phyloP scores from a whole-genome alignment of 805 yeast genomes.

The Brettanomyces nanus region DNA sequence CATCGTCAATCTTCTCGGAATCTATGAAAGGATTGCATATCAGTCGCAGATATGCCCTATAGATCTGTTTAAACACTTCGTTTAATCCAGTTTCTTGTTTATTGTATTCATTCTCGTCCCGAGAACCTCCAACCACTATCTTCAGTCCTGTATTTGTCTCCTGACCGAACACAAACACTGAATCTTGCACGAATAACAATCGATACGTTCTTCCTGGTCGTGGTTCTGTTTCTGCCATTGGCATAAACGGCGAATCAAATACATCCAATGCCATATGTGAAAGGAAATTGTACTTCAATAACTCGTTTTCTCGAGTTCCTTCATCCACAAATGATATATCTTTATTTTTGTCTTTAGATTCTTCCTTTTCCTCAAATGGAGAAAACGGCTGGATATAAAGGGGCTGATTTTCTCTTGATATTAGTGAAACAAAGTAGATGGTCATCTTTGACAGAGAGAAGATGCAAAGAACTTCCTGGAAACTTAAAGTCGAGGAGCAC shows the following conservation, averaged over 20 bases:
- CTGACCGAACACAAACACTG: slow-evolving; percentile 56
- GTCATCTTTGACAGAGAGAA: slow-evolving; percentile 18
- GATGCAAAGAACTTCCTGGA: too few relatives aligned
- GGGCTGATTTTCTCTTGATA: slow-evolving; percentile 52
- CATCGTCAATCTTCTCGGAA: slow-evolving; percentile 21
- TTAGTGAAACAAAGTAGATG: slow-evolving; percentile 48
- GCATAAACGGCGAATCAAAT: slow-evolving; percentile 44
- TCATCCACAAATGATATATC: slow-evolving; percentile 15
- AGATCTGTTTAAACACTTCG: slow-evolving; percentile 34
- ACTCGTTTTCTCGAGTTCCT: slow-evolving; percentile 30
- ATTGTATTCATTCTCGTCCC: slow-evolving; percentile 23
- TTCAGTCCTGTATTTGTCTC: slow-evolving; percentile 64
- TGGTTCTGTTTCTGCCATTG: slow-evolving; percentile 20
- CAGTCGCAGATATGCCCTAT: slow-evolving; percentile 44
- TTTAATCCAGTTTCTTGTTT: slow-evolving; percentile 11
- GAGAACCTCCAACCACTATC: slow-evolving; percentile 47
- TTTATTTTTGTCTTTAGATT: not conserved
- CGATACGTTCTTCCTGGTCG: slow-evolving; percentile 20
- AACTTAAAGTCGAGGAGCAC: too few relatives aligned
- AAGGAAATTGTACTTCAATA: slow-evolving; percentile 57
- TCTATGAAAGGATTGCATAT: slow-evolving; percentile 58
- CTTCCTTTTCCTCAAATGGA: slow-evolving; percentile 16
- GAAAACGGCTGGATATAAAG: slow-evolving; percentile 50
- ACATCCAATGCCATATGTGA: slow-evolving; percentile 73
- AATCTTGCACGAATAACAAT: slow-evolving; percentile 59